Conservation (phyloP, 2,329 filamentous ascomycete species). For the Lojkania enalia region DNA sequence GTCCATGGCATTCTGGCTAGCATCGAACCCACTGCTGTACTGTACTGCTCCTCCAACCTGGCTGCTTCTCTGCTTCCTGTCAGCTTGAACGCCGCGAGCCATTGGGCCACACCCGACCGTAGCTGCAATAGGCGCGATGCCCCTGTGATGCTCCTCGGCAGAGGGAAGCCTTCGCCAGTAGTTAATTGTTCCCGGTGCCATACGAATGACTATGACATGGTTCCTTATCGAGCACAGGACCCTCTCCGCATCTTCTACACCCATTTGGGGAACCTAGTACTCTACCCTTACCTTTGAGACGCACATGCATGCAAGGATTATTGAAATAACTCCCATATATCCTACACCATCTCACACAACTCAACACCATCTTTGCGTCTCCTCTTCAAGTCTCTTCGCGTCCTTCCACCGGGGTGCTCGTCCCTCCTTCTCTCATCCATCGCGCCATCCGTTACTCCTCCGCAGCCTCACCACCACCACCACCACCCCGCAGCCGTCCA, state of each 20-base stretch:
- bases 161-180: too few relatives aligned
- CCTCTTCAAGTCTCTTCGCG: constrained; percentile 12
- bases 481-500: constrained; percentile 1
- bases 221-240: constrained; percentile 40
- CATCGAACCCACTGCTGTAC: too few relatives aligned
- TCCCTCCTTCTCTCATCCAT: constrained; percentile 8
- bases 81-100: too few relatives aligned
- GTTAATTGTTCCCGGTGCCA: too few relatives aligned
- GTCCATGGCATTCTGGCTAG: too few relatives aligned
- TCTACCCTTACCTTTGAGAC: constrained; percentile 29
- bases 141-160: too few relatives aligned
- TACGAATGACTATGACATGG: too few relatives aligned
- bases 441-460: constrained; percentile 10
- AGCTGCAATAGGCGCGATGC: too few relatives aligned
- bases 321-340: constrained; percentile 33
- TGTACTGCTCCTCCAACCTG: too few relatives aligned
- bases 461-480: constrained; percentile 3
- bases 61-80: too few relatives aligned
- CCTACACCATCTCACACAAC: constrained; percentile 24
- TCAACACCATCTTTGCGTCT: constrained; percentile 15
- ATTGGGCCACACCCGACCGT: too few relatives aligned
- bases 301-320: constrained; percentile 27
- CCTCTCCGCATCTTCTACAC: constrained; percentile 26
- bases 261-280: constrained; percentile 25
- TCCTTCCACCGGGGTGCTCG: constrained; percentile 1